Evolutionary conservation across 1,139 yeast genomes (phyloP).

Genomic region (Yamadazyma trypodendri): DNA sequence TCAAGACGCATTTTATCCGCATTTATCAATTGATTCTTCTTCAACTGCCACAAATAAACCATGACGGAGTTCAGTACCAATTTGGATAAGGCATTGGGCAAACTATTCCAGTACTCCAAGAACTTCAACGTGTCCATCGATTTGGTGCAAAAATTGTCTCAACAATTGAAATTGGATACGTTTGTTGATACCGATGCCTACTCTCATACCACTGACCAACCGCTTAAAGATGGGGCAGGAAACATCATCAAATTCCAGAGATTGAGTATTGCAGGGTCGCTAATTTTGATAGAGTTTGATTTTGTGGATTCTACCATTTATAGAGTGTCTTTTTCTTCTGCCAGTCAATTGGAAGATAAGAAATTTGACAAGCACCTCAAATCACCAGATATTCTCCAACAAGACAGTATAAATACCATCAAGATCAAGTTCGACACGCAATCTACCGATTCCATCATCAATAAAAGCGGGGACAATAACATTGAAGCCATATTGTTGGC

Average conservation of each 20-base stretch:
- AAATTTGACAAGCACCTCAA: background rate
- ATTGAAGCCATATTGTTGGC: constrained; percentile 28
- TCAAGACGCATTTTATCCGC: background rate
- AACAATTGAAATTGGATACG: constrained; percentile 42
- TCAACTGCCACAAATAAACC: background rate
- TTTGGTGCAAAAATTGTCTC: constrained; percentile 40
- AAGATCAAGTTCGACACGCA: constrained; percentile 15
- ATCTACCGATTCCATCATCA: constrained; percentile 15
- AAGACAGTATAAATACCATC: constrained; percentile 10
- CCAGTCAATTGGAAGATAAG: constrained; percentile 22
- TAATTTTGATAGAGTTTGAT: constrained; percentile 44
- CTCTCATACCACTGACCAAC: constrained; percentile 23
- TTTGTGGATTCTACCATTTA: constrained; percentile 28
- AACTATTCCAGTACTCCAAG: constrained; percentile 32
- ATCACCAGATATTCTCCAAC: constrained; percentile 8
- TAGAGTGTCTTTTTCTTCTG: constrained; percentile 38
- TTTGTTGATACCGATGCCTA: constrained; percentile 41
- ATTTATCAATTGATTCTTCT: background rate
- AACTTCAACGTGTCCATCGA: constrained; percentile 38
- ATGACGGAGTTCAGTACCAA: constrained; percentile 20
- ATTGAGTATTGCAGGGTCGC: constrained; percentile 45
- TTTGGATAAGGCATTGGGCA: constrained; percentile 28
- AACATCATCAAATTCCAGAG: constrained; percentile 20
- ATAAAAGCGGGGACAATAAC: constrained; percentile 9
- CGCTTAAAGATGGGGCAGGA: constrained; percentile 16